Percentiles rank a stretch among this genome's conserved stretches.
Conservation (phyloP, 2,329 filamentous ascomycete species). For the Neoarthrinium moseri region DNA sequence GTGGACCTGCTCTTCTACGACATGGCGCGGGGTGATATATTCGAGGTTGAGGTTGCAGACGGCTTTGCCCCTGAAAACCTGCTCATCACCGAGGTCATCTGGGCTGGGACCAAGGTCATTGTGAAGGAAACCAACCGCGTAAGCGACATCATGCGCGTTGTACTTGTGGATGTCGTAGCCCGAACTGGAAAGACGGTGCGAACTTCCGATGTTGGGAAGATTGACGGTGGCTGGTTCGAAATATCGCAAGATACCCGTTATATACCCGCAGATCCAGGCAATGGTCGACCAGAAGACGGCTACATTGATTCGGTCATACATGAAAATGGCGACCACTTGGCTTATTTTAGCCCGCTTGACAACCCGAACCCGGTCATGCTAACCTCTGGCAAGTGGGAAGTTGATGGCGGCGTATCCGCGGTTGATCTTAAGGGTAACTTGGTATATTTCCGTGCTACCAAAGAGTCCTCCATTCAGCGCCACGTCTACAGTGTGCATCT, state of each 20-base stretch:
- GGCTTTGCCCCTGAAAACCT: slow-evolving; percentile 80
- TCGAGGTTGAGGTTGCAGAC: slow-evolving; percentile 73
- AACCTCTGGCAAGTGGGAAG: slow-evolving; percentile 89
- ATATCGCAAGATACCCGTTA: slow-evolving; percentile 83
- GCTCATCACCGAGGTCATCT: slow-evolving; percentile 89
- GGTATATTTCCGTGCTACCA: slow-evolving; percentile 88
- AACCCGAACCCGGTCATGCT: slow-evolving; percentile 79
- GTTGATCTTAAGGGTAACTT: slow-evolving; percentile 82
- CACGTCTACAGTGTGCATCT: slow-evolving; percentile 90
- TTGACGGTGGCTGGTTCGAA: slow-evolving; percentile 98
- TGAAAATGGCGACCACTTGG: slow-evolving; percentile 85
- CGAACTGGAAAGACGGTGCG: slow-evolving; percentile 78
- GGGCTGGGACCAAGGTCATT: slow-evolving; percentile 82
- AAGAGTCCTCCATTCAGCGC: slow-evolving; percentile 83
- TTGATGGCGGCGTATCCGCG: slow-evolving; percentile 78
- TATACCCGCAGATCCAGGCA: slow-evolving; percentile 77
- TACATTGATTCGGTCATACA: slow-evolving; percentile 91
- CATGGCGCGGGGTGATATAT: slow-evolving; percentile 71
- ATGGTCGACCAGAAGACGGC: slow-evolving; percentile 77
- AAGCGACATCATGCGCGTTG: slow-evolving; percentile 84
- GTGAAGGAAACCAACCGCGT: slow-evolving; percentile 93
- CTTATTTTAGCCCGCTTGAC: slow-evolving; percentile 88
- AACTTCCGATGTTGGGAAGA: slow-evolving; percentile 71
- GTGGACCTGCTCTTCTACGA: slow-evolving; percentile 91
- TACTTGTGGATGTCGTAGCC: slow-evolving; percentile 75